Conservation (phyloP, 2,329 filamentous ascomycete species). For the Pyricularia sp. region DNA sequence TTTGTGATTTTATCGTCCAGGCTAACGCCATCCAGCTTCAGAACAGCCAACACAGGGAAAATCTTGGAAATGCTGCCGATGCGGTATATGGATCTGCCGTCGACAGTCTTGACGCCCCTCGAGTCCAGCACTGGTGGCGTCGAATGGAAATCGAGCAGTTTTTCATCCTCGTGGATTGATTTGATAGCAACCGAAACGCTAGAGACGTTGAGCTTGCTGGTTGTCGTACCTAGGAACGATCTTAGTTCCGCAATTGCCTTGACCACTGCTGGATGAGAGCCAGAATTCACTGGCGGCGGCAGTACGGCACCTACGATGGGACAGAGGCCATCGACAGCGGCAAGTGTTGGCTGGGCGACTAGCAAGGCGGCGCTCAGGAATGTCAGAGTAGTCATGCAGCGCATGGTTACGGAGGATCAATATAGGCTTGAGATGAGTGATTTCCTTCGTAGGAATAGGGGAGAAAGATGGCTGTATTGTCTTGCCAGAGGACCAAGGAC, state of each 20-base stretch:
- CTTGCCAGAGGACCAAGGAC: neutral
- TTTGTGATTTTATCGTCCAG: constrained; percentile 30
- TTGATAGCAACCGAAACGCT: constrained; percentile 26
- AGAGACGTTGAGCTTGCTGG: neutral
- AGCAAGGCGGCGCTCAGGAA: neutral
- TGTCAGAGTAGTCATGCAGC: neutral
- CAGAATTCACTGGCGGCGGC: neutral
- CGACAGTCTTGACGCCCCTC: constrained; percentile 15
- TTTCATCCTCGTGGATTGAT: constrained; percentile 24
- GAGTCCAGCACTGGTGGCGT: constrained; percentile 20
- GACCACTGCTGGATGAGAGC: neutral
- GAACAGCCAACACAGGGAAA: constrained; percentile 17
- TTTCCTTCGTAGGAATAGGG: neutral
- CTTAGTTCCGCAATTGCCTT: neutral
- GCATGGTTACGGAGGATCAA: neutral
- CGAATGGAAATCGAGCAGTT: constrained; percentile 26
- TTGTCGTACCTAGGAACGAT: neutral
- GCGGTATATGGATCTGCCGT: constrained; percentile 21
- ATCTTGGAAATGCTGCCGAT: constrained; percentile 25
- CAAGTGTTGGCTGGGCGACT: neutral
- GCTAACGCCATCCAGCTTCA: constrained; percentile 17
- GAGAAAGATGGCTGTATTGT: neutral
- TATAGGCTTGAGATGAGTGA: neutral
- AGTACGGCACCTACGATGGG: constrained; percentile 1
- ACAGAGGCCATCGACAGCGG: constrained; percentile 3